phyloP scores from a whole-genome alignment of 2,329 filamentous ascomycete species.

The Phaeophleospora eucalypticola region DNA sequence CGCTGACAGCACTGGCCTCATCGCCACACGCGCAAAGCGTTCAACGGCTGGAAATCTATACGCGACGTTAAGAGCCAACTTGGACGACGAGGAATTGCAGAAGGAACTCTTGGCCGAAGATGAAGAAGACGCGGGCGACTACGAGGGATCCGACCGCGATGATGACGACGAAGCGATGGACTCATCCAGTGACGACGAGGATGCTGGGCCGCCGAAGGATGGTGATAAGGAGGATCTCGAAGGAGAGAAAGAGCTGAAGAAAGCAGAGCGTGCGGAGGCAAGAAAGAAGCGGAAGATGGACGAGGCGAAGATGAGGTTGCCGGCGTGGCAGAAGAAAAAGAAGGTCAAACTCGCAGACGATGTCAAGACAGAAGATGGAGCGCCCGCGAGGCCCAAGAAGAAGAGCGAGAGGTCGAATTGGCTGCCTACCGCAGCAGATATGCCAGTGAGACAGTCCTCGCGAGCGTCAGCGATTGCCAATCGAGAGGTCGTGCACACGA shows the following conservation, averaged over 20 bases:
- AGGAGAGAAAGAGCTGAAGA: conserved; percentile 82
- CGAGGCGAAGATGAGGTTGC: conserved; percentile 62
- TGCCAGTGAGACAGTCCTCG: conserved; percentile 58
- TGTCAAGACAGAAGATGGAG: conserved; percentile 32
- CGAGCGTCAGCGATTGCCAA: conserved; percentile 61
- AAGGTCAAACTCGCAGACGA: conserved; percentile 47
- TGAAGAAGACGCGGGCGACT: conserved; percentile 46
- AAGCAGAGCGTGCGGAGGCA: conserved; percentile 65
- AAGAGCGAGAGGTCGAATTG: conserved; percentile 69
- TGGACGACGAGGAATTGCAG: conserved; percentile 40
- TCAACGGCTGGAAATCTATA: conserved; percentile 82
- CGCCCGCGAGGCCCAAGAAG: conserved; percentile 48
- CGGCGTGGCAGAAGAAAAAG: conserved; percentile 64
- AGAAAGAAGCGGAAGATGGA: conserved; percentile 79
- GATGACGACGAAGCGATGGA: conserved; percentile 77
- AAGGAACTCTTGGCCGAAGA: conserved; percentile 46
- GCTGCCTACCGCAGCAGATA: conserved; percentile 61
- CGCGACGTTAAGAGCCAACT: conserved; percentile 67
- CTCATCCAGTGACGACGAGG: conserved; percentile 77
- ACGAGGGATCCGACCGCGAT: conserved; percentile 40
- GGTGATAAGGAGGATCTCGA: conserved; percentile 64
- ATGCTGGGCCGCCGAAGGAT: conserved; percentile 47
- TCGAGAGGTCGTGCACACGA: conserved; percentile 56
- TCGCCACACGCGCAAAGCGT: conserved; percentile 68
- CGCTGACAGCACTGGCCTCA: conserved; percentile 49